These are phyloP conservation scores for Macadamia integrifolia DNA, from an alignment of 164 flowering plant genomes.

Conservation along the genomic window DNA sequence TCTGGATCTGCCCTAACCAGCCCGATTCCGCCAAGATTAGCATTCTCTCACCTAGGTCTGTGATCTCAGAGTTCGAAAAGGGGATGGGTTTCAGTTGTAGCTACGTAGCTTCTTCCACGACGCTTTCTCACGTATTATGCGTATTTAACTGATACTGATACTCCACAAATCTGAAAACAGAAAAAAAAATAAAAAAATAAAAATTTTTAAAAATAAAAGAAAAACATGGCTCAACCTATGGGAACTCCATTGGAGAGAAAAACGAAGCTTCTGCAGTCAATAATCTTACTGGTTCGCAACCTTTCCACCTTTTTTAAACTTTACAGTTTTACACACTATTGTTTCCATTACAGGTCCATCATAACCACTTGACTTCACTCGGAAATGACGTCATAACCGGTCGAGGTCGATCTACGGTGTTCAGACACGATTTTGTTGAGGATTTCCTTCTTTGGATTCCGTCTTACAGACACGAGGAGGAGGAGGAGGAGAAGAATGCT, in stretches of 20 bases:
- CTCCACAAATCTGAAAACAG: too few relatives aligned
- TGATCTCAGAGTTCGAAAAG: too few relatives aligned
- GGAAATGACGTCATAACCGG: neutral
- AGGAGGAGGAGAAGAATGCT: constrained; percentile 28
- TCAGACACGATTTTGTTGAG: neutral
- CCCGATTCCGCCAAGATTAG: too few relatives aligned
- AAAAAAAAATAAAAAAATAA: too few relatives aligned
- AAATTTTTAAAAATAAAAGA: neutral
- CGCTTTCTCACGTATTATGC: too few relatives aligned
- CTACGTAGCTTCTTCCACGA: too few relatives aligned
- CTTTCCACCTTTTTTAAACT: neutral
- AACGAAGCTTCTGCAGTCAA: neutral
- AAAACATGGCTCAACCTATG: neutral
- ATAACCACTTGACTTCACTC: constrained; percentile 1
- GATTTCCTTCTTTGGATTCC: neutral
- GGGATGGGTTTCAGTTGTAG: neutral
- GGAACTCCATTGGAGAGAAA: neutral
- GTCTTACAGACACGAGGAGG: neutral
- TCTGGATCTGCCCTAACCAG: too few relatives aligned
- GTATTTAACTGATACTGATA: too few relatives aligned
- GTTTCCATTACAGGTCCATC: constrained; percentile 3
- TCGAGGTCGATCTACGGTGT: neutral
- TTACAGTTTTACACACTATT: neutral
- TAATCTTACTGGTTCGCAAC: constrained; percentile 2
- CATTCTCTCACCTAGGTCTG: too few relatives aligned